These are phyloP conservation scores for Penicillium sp. DNA, from an alignment of 2,329 filamentous ascomycete species.

Conservation along the genomic window DNA sequence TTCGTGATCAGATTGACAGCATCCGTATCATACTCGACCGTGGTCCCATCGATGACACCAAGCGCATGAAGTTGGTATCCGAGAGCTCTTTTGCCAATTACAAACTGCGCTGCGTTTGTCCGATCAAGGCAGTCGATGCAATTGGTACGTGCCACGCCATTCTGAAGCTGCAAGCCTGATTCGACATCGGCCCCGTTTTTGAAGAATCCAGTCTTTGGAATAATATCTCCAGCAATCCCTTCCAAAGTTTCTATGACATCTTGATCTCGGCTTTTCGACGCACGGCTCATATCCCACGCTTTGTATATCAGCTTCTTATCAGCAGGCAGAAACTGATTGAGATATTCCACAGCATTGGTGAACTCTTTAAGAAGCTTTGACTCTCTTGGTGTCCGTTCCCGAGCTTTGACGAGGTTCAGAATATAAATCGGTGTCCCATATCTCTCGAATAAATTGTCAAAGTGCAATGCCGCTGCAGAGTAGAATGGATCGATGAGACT, in stretches of 20 bases:
- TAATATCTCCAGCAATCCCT: slow-evolving; percentile 81
- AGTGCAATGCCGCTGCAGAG: slow-evolving; percentile 86
- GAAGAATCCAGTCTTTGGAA: slow-evolving; percentile 88
- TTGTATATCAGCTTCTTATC: slow-evolving; percentile 89
- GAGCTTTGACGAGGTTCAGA: slow-evolving; percentile 84
- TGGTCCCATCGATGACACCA: slow-evolving; percentile 76
- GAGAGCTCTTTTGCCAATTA: slow-evolving; percentile 91
- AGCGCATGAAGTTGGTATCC: slow-evolving; percentile 90
- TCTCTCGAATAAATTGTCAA: slow-evolving; percentile 88
- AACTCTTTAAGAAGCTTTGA: slow-evolving; percentile 88
- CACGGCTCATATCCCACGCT: slow-evolving; percentile 97
- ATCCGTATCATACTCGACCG: slow-evolving; percentile 90
- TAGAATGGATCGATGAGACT: slow-evolving; percentile 98
- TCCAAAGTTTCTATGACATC: slow-evolving; percentile 94
- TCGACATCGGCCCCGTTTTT: slow-evolving; percentile 78
- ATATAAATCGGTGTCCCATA: slow-evolving; percentile 93
- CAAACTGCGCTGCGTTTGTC: slow-evolving; percentile 96
- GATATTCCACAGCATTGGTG: slow-evolving; percentile 80
- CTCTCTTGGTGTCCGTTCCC: slow-evolving; percentile 85
- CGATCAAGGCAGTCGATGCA: slow-evolving; percentile 97
- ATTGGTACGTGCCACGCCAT: slow-evolving; percentile 90
- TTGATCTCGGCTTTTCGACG: slow-evolving; percentile 85
- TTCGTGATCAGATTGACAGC: slow-evolving; percentile 94
- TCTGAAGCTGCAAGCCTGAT: slow-evolving; percentile 71
- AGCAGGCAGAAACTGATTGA: slow-evolving; percentile 87